Conservation (phyloP, 1,284 basidiomycete genomes). For the Marasmius tenuissimus region DNA sequence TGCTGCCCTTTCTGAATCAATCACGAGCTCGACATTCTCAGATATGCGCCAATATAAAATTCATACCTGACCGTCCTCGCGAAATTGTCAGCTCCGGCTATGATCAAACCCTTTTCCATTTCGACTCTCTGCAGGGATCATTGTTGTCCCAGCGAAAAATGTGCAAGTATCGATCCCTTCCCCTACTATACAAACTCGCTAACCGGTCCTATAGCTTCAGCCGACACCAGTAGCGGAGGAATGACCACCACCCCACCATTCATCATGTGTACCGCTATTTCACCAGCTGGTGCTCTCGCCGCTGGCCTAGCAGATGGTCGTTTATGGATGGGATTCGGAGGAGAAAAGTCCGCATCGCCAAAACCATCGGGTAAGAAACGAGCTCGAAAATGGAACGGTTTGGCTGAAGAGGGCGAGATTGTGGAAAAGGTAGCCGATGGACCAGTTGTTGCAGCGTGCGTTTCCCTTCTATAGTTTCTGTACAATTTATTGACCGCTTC, state of each 20-base stretch:
- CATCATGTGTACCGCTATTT: slow-evolving; percentile 59
- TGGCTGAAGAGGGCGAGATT: slow-evolving; percentile 47
- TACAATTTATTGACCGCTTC: not conserved
- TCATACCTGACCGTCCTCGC: slow-evolving; percentile 65
- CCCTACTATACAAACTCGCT: not conserved
- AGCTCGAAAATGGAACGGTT: slow-evolving; percentile 70
- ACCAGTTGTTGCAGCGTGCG: slow-evolving; percentile 68
- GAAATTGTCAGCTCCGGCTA: slow-evolving; percentile 79
- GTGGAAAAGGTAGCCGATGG: slow-evolving; percentile 61
- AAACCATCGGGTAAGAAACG: slow-evolving; percentile 47
- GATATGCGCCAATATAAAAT: slow-evolving; percentile 69
- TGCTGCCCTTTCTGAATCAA: not conserved
- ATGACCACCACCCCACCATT: slow-evolving; percentile 73
- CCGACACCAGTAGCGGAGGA: slow-evolving; percentile 37
- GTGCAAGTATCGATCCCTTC: slow-evolving; percentile 36
- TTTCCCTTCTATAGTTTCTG: slow-evolving; percentile 11
- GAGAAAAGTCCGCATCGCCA: slow-evolving; percentile 38
- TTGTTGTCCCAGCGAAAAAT: slow-evolving; percentile 60
- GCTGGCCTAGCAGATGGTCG: slow-evolving; percentile 75
- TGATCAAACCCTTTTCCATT: slow-evolving; percentile 67
- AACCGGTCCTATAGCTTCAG: slow-evolving; percentile 32
- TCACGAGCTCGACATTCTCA: slow-evolving; percentile 27
- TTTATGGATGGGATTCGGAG: slow-evolving; percentile 66
- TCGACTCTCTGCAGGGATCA: slow-evolving; percentile 59
- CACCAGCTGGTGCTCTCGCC: slow-evolving; percentile 57